These are phyloP conservation scores for Xylariaceae sp. DNA, from an alignment of 2,329 filamentous ascomycete genomes.

Conservation along the genomic window DNA sequence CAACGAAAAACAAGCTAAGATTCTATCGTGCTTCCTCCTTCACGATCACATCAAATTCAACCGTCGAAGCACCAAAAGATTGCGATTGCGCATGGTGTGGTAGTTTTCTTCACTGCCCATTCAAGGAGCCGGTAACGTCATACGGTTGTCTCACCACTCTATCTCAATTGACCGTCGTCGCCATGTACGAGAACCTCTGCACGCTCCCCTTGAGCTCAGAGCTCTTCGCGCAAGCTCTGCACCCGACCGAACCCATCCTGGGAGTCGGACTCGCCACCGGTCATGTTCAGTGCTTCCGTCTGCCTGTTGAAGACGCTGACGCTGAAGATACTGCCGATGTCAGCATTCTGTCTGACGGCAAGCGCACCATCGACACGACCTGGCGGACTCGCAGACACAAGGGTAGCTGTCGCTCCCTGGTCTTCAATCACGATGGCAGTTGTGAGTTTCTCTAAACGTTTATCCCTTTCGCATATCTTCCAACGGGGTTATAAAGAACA, in stretches of 20 bases:
- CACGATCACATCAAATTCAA: not conserved
- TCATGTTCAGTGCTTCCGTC: constrained; percentile 76
- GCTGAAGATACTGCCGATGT: constrained; percentile 49
- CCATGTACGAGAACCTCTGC: constrained; percentile 89
- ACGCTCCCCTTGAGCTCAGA: constrained; percentile 80
- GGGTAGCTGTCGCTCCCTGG: constrained; percentile 80
- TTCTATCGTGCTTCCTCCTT: not conserved
- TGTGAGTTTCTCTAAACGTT: constrained; percentile 37
- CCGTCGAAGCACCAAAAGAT: not conserved
- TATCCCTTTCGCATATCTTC: not conserved
- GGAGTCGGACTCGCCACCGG: constrained; percentile 80
- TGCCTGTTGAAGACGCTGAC: constrained; percentile 51
- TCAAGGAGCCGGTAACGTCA: not conserved
- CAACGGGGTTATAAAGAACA: not conserved
- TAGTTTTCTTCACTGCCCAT: not conserved
- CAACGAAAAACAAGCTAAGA: not conserved
- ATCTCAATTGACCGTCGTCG: constrained; percentile 4
- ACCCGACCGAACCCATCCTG: constrained; percentile 77
- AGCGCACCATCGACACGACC: constrained; percentile 69
- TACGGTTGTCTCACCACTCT: not conserved
- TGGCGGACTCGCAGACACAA: constrained; percentile 91
- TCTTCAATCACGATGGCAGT: constrained; percentile 72
- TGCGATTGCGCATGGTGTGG: constrained; percentile 1
- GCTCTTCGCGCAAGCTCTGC: constrained; percentile 81
- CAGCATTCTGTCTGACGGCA: constrained; percentile 55